phyloP scores from a whole-genome alignment of 305 asterid species.

The Fraxinus platypoda region DNA sequence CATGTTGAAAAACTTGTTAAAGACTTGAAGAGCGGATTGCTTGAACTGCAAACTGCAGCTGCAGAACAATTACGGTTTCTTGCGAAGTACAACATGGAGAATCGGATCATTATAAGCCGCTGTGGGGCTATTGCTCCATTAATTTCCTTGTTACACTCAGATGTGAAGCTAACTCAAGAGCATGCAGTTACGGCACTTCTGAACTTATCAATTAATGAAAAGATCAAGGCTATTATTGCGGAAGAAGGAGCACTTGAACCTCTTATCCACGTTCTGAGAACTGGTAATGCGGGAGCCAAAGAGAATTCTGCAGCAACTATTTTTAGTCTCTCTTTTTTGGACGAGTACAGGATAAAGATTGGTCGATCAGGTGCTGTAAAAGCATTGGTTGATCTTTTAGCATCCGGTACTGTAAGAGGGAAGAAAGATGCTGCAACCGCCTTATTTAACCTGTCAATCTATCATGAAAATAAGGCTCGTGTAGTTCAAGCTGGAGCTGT shows the following conservation, averaged over 20 bases:
- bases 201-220: conserved; percentile 70
- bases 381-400: conserved; percentile 74
- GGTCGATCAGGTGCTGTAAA: conserved; percentile 84
- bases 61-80: conserved; percentile 77
- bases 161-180: conserved; percentile 60
- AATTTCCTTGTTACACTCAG: conserved; percentile 59
- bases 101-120: conserved; percentile 69
- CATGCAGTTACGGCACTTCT: conserved; percentile 91
- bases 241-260: conserved; percentile 78
- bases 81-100: conserved; percentile 69
- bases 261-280: conserved; percentile 65
- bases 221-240: conserved; percentile 62
- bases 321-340: conserved; percentile 80
- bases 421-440: conserved; percentile 96
- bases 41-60: conserved; percentile 62
- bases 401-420: conserved; percentile 71
- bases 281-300: conserved; percentile 68
- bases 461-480: conserved; percentile 88
- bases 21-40: conserved; percentile 48
- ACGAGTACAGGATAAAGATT: conserved; percentile 69
- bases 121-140: conserved; percentile 76
- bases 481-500: conserved; percentile 90
- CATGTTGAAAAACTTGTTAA: conserved; percentile 62
- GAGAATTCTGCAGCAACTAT: conserved; percentile 95
- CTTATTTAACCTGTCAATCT: conserved; percentile 72